Evolutionary conservation across 176 grass and related monocot species (phyloP).

Genomic region (Ensete ventricosum): DNA sequence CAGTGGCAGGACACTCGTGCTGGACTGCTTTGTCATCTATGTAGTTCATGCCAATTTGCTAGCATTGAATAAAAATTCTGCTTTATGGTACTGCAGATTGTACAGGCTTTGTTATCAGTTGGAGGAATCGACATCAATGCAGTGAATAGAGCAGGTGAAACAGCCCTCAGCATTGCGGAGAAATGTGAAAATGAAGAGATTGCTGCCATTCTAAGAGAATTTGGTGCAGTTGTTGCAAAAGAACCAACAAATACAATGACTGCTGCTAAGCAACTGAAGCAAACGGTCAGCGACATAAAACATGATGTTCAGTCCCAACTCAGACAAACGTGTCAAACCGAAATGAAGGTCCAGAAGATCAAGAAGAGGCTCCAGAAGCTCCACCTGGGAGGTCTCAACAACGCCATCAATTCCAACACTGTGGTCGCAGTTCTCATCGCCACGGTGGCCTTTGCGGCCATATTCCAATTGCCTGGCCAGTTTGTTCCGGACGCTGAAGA

Average conservation of each 20-base stretch:
- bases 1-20: too few relatives aligned
- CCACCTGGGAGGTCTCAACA: constrained; percentile 5
- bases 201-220: background rate
- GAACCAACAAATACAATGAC: background rate
- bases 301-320: constrained; percentile 5
- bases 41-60: too few relatives aligned
- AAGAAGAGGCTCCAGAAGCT: constrained; percentile 5
- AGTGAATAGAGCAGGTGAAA: background rate
- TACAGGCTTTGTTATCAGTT: background rate
- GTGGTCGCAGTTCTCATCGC: background rate
- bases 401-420: constrained; percentile 7
- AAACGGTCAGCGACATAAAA: constrained; percentile 11
- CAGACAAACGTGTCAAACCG: background rate
- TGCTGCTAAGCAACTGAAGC: constrained; percentile 1
- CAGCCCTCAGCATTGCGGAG: constrained; percentile 4
- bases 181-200: background rate
- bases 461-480: constrained; percentile 2
- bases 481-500: background rate
- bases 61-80: background rate
- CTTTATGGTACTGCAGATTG: constrained; percentile 1
- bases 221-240: constrained; percentile 2
- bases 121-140: constrained; percentile 6
- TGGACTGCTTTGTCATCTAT: background rate
- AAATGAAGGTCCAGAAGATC: constrained; percentile 6
- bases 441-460: constrained; percentile 9